Conservation (phyloP, 331 rosid genomes). For the Acacia concinna region DNA sequence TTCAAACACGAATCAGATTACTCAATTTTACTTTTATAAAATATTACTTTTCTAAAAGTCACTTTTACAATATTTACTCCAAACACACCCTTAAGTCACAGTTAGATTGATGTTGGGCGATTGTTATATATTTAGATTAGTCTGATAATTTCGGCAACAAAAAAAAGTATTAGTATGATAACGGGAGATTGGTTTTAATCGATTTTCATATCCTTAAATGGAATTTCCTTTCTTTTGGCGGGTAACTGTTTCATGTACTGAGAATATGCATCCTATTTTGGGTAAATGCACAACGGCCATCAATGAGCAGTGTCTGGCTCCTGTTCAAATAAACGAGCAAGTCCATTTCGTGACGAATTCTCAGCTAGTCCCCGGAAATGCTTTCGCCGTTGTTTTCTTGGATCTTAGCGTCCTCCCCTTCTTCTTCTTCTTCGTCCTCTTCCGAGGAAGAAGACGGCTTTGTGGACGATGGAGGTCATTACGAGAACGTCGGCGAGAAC, state of each 20-base stretch:
- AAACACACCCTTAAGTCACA: no score
- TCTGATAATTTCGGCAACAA: no score
- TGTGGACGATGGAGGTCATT: slow-evolving; percentile 14
- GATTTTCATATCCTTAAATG: background rate
- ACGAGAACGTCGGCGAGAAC: slow-evolving; percentile 33
- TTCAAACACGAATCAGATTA: no score
- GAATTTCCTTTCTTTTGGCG: no score
- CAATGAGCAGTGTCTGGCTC: slow-evolving; percentile 16
- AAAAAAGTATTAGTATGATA: background rate
- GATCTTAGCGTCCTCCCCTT: slow-evolving; percentile 41
- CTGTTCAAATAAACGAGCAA: slow-evolving; percentile 18
- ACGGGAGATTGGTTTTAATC: background rate
- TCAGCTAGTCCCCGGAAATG: slow-evolving; percentile 35
- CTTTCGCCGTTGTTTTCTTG: slow-evolving; percentile 49
- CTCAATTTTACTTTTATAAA: no score
- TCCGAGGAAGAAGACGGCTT: slow-evolving; percentile 18
- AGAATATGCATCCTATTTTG: slow-evolving; percentile 19
- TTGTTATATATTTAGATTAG: background rate
- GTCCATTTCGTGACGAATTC: background rate
- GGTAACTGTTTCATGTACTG: background rate
- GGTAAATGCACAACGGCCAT: slow-evolving; percentile 33
- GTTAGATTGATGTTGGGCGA: background rate
- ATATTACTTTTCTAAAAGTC: no score
- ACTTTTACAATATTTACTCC: no score
- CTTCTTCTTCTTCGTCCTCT: slow-evolving; percentile 49